Evolutionary conservation across 371 early-diverging fungal species (phyloP).

Genomic region (Basidiobolus meristosporus): DNA sequence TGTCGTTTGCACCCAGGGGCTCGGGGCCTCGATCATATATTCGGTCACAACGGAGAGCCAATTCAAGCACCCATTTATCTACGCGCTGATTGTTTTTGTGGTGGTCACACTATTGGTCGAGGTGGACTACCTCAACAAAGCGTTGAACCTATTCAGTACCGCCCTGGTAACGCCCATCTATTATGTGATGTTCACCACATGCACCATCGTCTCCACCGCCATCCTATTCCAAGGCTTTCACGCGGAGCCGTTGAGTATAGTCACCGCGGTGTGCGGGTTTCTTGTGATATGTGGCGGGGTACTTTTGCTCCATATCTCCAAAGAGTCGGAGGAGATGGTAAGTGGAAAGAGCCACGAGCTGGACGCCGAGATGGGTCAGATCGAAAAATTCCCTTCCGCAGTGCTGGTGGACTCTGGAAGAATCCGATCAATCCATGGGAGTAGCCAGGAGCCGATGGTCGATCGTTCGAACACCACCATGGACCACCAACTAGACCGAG

Average conservation of each 20-base stretch:
- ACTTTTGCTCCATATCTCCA: conserved; percentile 13
- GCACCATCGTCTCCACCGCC: conserved; percentile 77
- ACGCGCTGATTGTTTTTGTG: conserved; percentile 55
- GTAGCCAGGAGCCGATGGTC: too few species aligned
- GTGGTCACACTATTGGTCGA: conserved; percentile 60
- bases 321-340: neutral
- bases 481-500: too few species aligned
- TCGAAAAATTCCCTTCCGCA: too few species aligned
- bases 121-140: conserved; percentile 92
- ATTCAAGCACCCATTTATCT: conserved; percentile 73
- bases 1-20: conserved; percentile 80
- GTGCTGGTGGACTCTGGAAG: too few species aligned
- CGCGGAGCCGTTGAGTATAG: conserved; percentile 51
- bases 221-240: conserved; percentile 76
- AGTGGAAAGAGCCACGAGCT: neutral
- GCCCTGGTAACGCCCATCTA: conserved; percentile 83
- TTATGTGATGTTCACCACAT: conserved; percentile 85
- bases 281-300: conserved; percentile 48
- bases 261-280: conserved; percentile 78
- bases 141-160: conserved; percentile 81
- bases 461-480: too few species aligned
- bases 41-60: conserved; percentile 74
- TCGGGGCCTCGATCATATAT: conserved; percentile 77
- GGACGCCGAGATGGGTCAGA: too few species aligned
- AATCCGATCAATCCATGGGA: too few species aligned